Evolutionary conservation across 257 asterid species (phyloP), one percentile per base, ranked within the genome.

Genomic region (Cinchona pubescens): DNA sequence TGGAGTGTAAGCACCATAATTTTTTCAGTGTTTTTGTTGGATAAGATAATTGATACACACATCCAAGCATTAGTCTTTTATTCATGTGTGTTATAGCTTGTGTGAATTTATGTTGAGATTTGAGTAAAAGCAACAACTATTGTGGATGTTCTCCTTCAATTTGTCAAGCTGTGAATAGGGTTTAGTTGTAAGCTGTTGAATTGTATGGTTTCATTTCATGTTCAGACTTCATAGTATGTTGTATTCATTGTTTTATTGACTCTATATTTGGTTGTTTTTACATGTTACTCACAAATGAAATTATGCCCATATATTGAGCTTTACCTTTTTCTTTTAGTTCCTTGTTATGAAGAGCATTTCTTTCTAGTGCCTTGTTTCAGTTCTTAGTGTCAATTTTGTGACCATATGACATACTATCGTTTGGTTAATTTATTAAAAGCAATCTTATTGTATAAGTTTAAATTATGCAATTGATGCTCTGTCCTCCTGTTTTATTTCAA

Each of bases 1-100:
- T 67, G 92, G 97, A 81, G 81, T 91, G 97, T 88, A 85, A 85
- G 96, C 59, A 73, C 59, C 53, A 58, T 67, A 38, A 18, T 23
- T 35, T 62, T 42, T 38, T n/a, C 35, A 18, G 60, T 12, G 10
- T 30, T 25, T 42, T 37, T 37, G 67, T 66, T 51, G 71, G 43
- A 49, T 11, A 35, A 27, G 45, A 25, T 68, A n/a, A n/a, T n/a
- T n/a, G n/a, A 27, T 25, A 14, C n/a, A 49, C 73, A 1, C 30
- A 19, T 35, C 43, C 40, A 10, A 19, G 69, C 34, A 1, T 43
- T 56, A 8, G 19, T 3, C 59, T 56, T 56, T 35, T 30, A 42
- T 48, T 27, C 34, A 18, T 38, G 13, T 9, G 46, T 19, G 64
- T 55, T 12, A 11, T 14, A 40, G 14, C 63, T 25, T 19, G 42